These are phyloP conservation scores for Aechmea fasciata DNA, from an alignment of 176 grass and related monocot genomes.

Conservation along the genomic window DNA sequence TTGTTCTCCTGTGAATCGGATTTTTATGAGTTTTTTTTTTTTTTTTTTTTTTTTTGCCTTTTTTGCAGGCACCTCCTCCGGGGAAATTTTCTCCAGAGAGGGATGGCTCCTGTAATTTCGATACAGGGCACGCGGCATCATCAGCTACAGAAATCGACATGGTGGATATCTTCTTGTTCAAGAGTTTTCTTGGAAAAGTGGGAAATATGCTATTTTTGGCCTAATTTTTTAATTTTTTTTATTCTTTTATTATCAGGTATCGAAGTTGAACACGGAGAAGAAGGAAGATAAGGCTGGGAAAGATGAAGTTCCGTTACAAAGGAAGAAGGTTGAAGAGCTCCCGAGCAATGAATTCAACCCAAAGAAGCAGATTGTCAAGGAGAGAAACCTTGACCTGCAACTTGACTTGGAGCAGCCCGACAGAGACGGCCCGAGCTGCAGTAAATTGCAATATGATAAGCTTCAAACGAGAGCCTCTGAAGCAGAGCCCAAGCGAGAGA, in stretches of 20 bases:
- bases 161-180: conserved; percentile 25
- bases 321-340: conserved; percentile 42
- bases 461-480: conserved; percentile 49
- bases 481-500: conserved; percentile 70
- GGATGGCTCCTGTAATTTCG: conserved; percentile 58
- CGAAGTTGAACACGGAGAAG: conserved; percentile 39
- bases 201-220: neutral
- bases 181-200: neutral
- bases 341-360: conserved; percentile 24
- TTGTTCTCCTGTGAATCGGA: neutral
- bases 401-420: conserved; percentile 83
- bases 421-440: conserved; percentile 21
- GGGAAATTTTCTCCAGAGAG: conserved; percentile 94
- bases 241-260: conserved; percentile 9
- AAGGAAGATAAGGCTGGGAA: conserved; percentile 38
- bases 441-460: conserved; percentile 39
- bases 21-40: neutral
- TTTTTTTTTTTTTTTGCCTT: neutral
- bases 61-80: conserved; percentile 75
- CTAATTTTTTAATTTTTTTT: conserved; percentile 6
- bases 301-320: conserved; percentile 42
- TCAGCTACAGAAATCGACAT: conserved; percentile 61
- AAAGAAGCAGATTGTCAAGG: conserved; percentile 40
- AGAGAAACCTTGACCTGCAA: conserved; percentile 35
- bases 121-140: conserved; percentile 57